A percentile compares a stretch with the other conserved stretches of the same genome.
These are phyloP conservation scores for Huntiella savannae DNA, from an alignment of 2,329 filamentous ascomycete genomes.

Conservation along the genomic window DNA sequence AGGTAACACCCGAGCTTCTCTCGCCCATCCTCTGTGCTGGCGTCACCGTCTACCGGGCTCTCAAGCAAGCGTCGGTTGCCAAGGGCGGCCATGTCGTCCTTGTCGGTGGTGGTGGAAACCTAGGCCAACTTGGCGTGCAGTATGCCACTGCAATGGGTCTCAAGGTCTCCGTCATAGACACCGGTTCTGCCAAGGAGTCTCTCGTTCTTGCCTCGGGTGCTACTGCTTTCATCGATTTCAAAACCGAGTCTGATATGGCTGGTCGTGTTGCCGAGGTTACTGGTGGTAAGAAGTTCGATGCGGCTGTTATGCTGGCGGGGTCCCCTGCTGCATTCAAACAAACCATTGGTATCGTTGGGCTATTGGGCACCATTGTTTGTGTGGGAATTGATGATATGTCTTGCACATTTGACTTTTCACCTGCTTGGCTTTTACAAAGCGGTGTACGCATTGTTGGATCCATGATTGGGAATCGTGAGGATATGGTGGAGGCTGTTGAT, in stretches of 20 bases:
- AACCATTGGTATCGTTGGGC: not conserved
- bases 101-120: conserved; percentile 56
- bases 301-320: not conserved
- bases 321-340: not conserved
- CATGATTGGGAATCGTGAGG: not conserved
- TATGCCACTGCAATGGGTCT: conserved; percentile 70
- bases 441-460: not conserved
- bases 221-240: not conserved
- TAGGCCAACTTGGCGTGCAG: conserved; percentile 51
- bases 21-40: conserved; percentile 47
- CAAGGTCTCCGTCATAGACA: conserved; percentile 52
- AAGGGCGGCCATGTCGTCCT: conserved; percentile 55
- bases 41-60: conserved; percentile 38
- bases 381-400: not conserved
- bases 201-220: not conserved
- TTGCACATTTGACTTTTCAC: not conserved
- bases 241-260: not conserved
- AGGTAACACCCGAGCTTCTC: conserved; percentile 40
- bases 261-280: not conserved
- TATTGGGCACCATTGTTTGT: not conserved
- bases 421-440: not conserved
- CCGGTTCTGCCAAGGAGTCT: conserved; percentile 49
- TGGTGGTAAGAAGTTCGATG: not conserved
- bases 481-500: not conserved
- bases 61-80: conserved; percentile 46